Evolutionary conservation across 2,329 filamentous ascomycete species (phyloP).

Genomic region (Fusarium irregulare): DNA sequence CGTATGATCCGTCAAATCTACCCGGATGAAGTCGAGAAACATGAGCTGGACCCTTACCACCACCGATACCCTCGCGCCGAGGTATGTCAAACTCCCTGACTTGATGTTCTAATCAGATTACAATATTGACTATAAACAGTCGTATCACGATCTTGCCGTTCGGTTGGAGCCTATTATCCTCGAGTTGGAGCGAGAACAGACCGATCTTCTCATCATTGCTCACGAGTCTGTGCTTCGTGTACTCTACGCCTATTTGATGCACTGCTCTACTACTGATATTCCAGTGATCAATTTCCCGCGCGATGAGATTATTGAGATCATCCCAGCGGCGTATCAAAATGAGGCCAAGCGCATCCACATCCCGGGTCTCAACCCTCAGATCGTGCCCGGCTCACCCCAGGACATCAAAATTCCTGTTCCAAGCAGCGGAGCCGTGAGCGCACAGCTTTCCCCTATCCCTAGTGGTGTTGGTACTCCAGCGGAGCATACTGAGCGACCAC

Average conservation of each 20-base stretch:
- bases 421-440: constrained; percentile 48
- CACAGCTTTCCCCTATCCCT: constrained; percentile 61
- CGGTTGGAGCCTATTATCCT: constrained; percentile 97
- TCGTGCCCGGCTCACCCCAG: constrained; percentile 82
- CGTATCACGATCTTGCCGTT: constrained; percentile 98
- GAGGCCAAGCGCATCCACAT: constrained; percentile 92
- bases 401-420: constrained; percentile 83
- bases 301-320: constrained; percentile 98
- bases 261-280: constrained; percentile 94
- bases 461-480: constrained; percentile 60
- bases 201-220: constrained; percentile 97
- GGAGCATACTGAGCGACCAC: constrained; percentile 57
- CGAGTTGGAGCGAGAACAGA: constrained; percentile 95
- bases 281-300: constrained; percentile 93
- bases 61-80: constrained; percentile 96
- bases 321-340: constrained; percentile 97
- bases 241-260: constrained; percentile 97
- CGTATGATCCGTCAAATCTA: constrained; percentile 82
- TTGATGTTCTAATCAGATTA: neutral
- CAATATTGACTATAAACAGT: constrained; percentile 62
- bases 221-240: constrained; percentile 98
- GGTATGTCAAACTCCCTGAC: constrained; percentile 59
- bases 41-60: constrained; percentile 95
- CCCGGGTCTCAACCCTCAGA: constrained; percentile 71
- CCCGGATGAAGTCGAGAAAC: constrained; percentile 91